Base-by-base conservation (phyloP, 495 filamentous ascomycete species). In the Hyphodiscus hymeniophilus region DNA sequence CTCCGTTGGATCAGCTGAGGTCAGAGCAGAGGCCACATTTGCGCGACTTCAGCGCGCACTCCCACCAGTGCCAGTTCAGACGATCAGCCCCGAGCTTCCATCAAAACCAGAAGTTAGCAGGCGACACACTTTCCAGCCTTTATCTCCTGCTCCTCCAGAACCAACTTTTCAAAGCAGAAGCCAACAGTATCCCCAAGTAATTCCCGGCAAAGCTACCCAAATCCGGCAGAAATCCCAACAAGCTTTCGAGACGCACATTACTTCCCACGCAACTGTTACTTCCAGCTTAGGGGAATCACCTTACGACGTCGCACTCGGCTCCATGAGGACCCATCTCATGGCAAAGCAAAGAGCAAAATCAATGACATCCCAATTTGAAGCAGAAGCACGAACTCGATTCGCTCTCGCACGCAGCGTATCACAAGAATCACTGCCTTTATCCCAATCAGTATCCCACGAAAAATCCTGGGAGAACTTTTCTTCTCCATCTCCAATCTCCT, bases 1-100 rank as follows among this genome's bases (percentile, higher is more conserved):
- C 23, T 54, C 50, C 2, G 57, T 56, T 24, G 57, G 53, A n/a
- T 54, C 48, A 35, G 38, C 41, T 1, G 55, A 58, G 44, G 22
- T 43, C 1, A 38, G 55, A 15, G 55, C 48, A 16, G 55, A 58
- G 21, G 12, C 45, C 10, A 45, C 23, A 13, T 44, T 54, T 40
- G 47, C 55, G 7, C 24, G 55, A 31, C 18, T 54, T 0, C 55
- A 53, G 22, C 24, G 43, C 22, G 33, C 20, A 3, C 28, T 56
- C 16, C 54, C 54, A 8, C 33, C 54, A 11, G 34, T 57, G 7
- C 55, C 51, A 13, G 31, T 13, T 1, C 34, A 45, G 17, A 22
- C 43, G 1, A n/a, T 50, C 6, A 16, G 12, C 21, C 16, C n/a
- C 3, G 30, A 21, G 15, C 30, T 28, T 26, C 17, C 43, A 20